phyloP scores from a whole-genome alignment of 495 filamentous ascomycete genomes.

The Usnea hakonensis region DNA sequence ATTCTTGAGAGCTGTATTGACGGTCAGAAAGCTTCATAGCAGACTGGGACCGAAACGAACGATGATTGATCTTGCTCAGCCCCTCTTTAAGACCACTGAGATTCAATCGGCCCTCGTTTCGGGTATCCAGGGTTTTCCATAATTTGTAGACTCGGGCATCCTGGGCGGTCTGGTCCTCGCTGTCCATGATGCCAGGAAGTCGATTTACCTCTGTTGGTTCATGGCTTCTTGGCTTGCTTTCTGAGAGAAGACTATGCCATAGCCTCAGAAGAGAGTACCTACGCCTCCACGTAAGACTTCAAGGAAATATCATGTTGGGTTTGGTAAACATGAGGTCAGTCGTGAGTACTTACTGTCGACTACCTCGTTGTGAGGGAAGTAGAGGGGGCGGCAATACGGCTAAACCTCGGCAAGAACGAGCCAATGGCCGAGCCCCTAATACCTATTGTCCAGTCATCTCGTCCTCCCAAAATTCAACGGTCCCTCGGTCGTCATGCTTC shows the following conservation, averaged over 20 bases:
- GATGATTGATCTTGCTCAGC: conserved; percentile 82
- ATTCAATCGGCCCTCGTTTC: conserved; percentile 70
- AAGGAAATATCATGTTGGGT: not conserved
- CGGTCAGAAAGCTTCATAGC: conserved; percentile 23
- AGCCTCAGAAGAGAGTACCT: not conserved
- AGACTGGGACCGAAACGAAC: conserved; percentile 48
- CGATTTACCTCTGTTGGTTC: conserved; percentile 9
- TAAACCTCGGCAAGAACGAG: not conserved
- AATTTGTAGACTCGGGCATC: conserved; percentile 71
- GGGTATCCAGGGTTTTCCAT: conserved; percentile 72
- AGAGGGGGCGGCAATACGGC: not conserved
- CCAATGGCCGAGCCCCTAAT: too few relatives aligned
- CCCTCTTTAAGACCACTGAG: conserved; percentile 75
- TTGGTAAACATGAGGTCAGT: not conserved
- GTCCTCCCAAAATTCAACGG: too few relatives aligned
- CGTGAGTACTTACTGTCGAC: not conserved
- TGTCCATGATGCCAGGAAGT: conserved; percentile 25
- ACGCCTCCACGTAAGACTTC: not conserved
- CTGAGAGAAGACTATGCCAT: not conserved
- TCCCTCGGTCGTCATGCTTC: too few relatives aligned
- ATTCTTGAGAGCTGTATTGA: conserved; percentile 73
- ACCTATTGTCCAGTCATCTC: too few relatives aligned
- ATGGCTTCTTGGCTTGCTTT: conserved; percentile 7
- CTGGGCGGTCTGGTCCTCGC: conserved; percentile 61
- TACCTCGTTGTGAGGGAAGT: not conserved